Evolutionary conservation across 345 rosid genomes (phyloP), one percentile per base, ranked within the genome.

Genomic region (Rhodamnia rubescens): DNA sequence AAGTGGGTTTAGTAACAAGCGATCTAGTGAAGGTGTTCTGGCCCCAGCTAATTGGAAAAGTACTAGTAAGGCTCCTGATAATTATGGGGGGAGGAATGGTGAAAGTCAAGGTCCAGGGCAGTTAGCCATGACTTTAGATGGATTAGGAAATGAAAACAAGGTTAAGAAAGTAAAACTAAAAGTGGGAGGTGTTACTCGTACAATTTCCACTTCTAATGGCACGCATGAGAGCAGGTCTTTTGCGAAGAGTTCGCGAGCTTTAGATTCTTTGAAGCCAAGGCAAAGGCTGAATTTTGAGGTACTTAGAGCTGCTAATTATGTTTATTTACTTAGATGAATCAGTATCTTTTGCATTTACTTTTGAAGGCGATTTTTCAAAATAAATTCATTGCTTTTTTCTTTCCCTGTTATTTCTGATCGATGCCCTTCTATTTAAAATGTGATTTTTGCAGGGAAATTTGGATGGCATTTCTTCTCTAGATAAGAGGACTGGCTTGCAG

Each of bases 11-110:
- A 88, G 57, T 52, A 86, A 84, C 69, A 93, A 90, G 84, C 93
- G 90, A 42, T 92, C 92, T 6, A 93, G 94, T 82, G 95, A 97
- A 90, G 99, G 96, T 88, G 89, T 86, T n/a, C 96, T 95, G 86
- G 93, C 98, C 84, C 97, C 99, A 85, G 93, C 91, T 12, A 92
- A 91, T 86, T 89, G 94, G 95, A 95, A 91, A 88, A 87, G 86
- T 74, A 82, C 87, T 6, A 87, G 88, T 89, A 91, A 87, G 44
- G 81, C 69, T 78, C 83, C 87, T 54, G 85, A 84, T 59, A 12
- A 56, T 53, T 85, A 84, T 86, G 53, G 85, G 84, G 91, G 88
- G 85, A 87, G 88, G 85, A 90, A 92, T 86, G 94, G 90, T 84
- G 97, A 92, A 81, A 89, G 82, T 83, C 88, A 85, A 55, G 88